Base-by-base conservation (phyloP, 1,284 basidiomycete genomes). In the Papiliotrema laurentii region DNA sequence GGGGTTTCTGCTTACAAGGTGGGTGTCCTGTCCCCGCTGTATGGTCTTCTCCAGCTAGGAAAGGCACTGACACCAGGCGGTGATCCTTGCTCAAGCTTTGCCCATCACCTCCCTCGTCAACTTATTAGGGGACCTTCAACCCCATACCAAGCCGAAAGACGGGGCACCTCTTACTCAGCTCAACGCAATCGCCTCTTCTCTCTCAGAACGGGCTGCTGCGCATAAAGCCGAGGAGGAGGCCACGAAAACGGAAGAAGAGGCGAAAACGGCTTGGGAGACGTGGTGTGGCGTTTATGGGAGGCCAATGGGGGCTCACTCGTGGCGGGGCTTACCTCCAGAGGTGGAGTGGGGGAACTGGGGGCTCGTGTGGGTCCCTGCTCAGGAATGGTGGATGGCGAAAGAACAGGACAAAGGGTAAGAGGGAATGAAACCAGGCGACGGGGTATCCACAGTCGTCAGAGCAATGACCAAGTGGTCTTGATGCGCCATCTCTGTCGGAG, bases 311-410 rank as follows among this genome's bases (percentile, higher is more conserved):
- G 36, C 14, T 4, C 37, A 36, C 33, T 6, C 37, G 4, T 36
- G 27, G 5, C 40, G 26, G 18, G 34, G 40, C 1, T 19, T 30
- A 26, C 50, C 50, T 5, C 14, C 3, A 5, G 38, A 53, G 19
- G 26, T 37, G 13, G 43, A 49, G 14, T 53, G 51, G 51, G 51
- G 47, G 2, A 30, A 39, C 43, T 53, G 48, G 42, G 47, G 51
- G 6, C 34, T 53, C 43, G 25, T 43, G 4, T 43, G 27, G 38
- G 47, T 48, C 5, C 5, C 27, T 25, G n/a, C 27, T 11, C 31
- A 48, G 10, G 19, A 42, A 38, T 48, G 47, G 47, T 48, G 47
- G 47, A 40, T 2, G 6, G 28, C 16, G 14, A 24, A 36, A 18
- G 25, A 39, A 26, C 16, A 45, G 33, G 28, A 43, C 9, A 24